These are phyloP conservation scores for Saccharomycopsis hybrid DNA, from an alignment of 1,139 yeast genomes.

Conservation along the genomic window DNA sequence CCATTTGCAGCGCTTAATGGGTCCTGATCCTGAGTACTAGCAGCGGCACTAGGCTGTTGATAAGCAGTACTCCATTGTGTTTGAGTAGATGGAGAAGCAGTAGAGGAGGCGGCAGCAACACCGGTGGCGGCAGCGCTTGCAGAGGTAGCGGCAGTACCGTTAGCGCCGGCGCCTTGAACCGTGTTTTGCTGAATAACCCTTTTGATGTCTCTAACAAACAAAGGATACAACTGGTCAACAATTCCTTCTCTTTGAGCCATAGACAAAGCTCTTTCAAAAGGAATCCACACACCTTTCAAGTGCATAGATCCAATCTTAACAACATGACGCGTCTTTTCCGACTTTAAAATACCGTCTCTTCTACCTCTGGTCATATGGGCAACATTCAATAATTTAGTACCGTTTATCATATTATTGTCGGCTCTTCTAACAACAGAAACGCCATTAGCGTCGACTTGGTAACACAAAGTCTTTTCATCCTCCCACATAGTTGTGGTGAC, in stretches of 20 bases:
- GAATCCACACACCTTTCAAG: constrained; percentile 96
- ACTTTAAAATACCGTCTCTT: constrained; percentile 87
- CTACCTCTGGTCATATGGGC: constrained; percentile 96
- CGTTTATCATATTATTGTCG: constrained; percentile 88
- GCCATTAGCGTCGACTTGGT: constrained; percentile 91
- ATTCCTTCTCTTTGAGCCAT: constrained; percentile 90
- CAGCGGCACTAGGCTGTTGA: constrained; percentile 10
- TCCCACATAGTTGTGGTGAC: constrained; percentile 97
- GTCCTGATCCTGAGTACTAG: constrained; percentile 9
- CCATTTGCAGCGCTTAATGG: not conserved
- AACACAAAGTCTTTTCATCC: constrained; percentile 89
- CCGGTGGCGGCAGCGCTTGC: constrained; percentile 5
- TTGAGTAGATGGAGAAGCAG: constrained; percentile 14
- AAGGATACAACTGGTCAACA: constrained; percentile 77
- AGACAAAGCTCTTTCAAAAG: constrained; percentile 85
- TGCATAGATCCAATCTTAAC: constrained; percentile 97
- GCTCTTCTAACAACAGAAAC: constrained; percentile 91
- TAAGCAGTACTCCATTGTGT: constrained; percentile 5
- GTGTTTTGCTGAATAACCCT: constrained; percentile 42
- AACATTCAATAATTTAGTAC: constrained; percentile 85
- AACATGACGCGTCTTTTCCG: constrained; percentile 84
- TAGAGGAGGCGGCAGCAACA: constrained; percentile 6
- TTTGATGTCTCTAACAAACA: constrained; percentile 83
- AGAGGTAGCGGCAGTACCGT: not conserved
- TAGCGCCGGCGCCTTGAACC: constrained; percentile 1